These are phyloP conservation scores for Aspergillus fumigatiaffinis DNA, from an alignment of 2,329 filamentous ascomycete genomes.

Conservation along the genomic window DNA sequence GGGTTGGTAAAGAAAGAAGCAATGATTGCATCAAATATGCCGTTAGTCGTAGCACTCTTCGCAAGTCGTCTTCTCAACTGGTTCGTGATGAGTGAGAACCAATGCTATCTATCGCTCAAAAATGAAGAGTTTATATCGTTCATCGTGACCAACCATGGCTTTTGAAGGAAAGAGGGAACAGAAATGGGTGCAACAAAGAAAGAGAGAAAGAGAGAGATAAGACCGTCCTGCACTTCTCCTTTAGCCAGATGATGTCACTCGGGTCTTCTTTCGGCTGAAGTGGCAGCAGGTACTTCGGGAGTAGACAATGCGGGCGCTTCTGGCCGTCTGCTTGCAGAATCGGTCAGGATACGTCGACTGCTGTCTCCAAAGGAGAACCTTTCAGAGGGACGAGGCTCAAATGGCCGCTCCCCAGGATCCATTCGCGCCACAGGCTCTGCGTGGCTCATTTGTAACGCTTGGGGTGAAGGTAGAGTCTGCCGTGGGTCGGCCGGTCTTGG, in stretches of 20 bases:
- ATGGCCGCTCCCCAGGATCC: slow-evolving; percentile 20
- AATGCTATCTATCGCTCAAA: slow-evolving; percentile 32
- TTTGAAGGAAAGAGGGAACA: neutral
- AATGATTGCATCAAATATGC: slow-evolving; percentile 7
- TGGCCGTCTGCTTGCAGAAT: slow-evolving; percentile 20
- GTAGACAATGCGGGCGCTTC: slow-evolving; percentile 19
- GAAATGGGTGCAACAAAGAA: neutral
- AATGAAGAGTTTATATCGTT: slow-evolving; percentile 21
- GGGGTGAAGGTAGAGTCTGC: slow-evolving; percentile 29
- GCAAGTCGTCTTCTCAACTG: slow-evolving; percentile 15
- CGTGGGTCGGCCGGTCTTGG: slow-evolving; percentile 23
- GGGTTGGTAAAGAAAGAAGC: neutral
- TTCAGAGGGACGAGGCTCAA: slow-evolving; percentile 19
- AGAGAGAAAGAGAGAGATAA: neutral
- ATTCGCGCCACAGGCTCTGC: slow-evolving; percentile 24
- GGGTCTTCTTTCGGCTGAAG: slow-evolving; percentile 15
- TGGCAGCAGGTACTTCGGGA: slow-evolving; percentile 17
- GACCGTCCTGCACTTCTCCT: neutral
- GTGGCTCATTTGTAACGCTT: slow-evolving; percentile 26
- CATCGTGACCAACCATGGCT: slow-evolving; percentile 14
- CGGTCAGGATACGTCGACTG: slow-evolving; percentile 20
- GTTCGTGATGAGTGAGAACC: slow-evolving; percentile 15
- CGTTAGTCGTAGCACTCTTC: slow-evolving; percentile 11
- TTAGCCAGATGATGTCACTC: slow-evolving; percentile 10
- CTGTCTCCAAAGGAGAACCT: slow-evolving; percentile 23